Evolutionary conservation across 805 yeast genomes (phyloP).

Genomic region (Suhomyces xylopsoci): DNA sequence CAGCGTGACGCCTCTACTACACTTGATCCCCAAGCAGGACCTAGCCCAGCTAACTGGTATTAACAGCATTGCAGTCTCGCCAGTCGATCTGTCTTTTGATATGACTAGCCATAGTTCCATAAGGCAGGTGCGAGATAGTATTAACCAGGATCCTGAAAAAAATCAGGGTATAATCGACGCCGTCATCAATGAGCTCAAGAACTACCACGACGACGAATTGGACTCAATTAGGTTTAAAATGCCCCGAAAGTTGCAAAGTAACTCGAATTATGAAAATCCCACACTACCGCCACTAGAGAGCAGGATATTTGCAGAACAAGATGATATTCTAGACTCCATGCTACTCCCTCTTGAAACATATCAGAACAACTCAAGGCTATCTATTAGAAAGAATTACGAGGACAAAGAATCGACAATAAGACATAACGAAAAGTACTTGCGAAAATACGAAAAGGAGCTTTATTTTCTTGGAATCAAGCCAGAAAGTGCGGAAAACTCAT

Average conservation of each 20-base stretch:
- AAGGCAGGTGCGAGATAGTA: constrained; percentile 21
- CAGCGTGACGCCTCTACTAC: constrained; percentile 25
- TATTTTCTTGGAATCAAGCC: constrained; percentile 5
- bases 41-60: constrained; percentile 8
- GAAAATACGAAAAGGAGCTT: constrained; percentile 17
- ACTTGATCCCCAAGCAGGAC: constrained; percentile 28
- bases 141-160: constrained; percentile 2
- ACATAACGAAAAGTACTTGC: constrained; percentile 17
- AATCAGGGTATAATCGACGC: constrained; percentile 4
- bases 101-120: neutral
- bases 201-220: constrained; percentile 24
- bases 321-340: neutral
- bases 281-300: neutral
- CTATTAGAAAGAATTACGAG: constrained; percentile 19
- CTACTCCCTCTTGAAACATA: neutral
- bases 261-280: neutral
- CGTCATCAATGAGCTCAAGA: constrained; percentile 13
- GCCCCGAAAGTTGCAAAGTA: neutral
- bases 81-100: constrained; percentile 8
- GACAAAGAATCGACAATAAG: constrained; percentile 11
- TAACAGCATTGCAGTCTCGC: neutral
- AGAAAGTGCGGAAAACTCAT: neutral
- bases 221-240: constrained; percentile 29
- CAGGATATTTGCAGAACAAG: neutral
- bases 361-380: constrained; percentile 13